Percentiles rank a stretch among this genome's conserved stretches.
These are phyloP conservation scores for Pelargonium fulgidum DNA, from an alignment of 441 rosid species.

Conservation along the genomic window DNA sequence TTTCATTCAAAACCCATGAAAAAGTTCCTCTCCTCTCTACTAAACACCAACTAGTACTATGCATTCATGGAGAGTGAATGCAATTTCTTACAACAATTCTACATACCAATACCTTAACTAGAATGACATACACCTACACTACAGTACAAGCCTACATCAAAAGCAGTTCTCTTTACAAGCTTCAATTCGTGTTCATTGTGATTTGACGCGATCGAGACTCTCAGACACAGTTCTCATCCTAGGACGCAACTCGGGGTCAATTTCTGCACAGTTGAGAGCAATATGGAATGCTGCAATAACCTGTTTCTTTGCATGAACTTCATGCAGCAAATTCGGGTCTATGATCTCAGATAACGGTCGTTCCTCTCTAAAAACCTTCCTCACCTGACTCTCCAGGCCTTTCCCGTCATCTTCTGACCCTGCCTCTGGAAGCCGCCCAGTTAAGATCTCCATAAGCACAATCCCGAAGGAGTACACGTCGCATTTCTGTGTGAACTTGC, in stretches of 20 bases:
- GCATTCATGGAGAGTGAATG: no score
- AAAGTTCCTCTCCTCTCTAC: no score
- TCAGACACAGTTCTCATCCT: slow-evolving; percentile 9
- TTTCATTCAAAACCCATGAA: no score
- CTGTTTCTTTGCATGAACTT: slow-evolving; percentile 10
- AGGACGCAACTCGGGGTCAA: not conserved
- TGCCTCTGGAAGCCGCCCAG: not conserved
- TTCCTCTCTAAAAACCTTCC: slow-evolving; percentile 7
- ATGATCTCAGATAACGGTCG: not conserved
- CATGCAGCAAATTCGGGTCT: not conserved
- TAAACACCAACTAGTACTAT: no score
- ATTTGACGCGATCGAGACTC: not conserved
- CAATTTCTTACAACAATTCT: no score
- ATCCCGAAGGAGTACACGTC: slow-evolving; percentile 5
- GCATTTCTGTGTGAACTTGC: not conserved
- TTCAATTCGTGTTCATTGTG: not conserved
- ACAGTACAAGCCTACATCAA: no score
- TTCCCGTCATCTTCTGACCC: not conserved
- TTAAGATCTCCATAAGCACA: not conserved
- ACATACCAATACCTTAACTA: no score
- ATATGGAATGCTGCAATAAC: slow-evolving; percentile 3
- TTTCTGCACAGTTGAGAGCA: not conserved
- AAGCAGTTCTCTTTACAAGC: no score
- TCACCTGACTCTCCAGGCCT: not conserved
- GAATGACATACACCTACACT: no score